Conservation (phyloP, 1,284 basidiomycete species). For the Farysia itapuensis region DNA sequence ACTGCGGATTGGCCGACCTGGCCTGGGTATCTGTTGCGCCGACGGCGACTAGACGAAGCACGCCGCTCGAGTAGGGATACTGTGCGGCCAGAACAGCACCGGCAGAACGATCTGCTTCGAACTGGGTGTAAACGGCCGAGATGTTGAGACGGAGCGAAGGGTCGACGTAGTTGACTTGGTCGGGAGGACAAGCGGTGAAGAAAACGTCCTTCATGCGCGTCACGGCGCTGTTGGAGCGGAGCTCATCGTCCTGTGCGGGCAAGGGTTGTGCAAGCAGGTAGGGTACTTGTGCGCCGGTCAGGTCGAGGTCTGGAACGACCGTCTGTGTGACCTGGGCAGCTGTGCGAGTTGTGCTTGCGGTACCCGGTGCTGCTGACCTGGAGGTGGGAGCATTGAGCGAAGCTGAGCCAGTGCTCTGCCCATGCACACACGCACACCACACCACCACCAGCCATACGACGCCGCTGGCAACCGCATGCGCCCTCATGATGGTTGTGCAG, state of each 20-base stretch:
- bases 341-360: slow-evolving; percentile 6
- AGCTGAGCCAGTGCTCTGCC: slow-evolving; percentile 28
- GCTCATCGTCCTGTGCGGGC: slow-evolving; percentile 13
- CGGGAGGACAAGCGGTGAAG: slow-evolving; percentile 40
- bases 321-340: slow-evolving; percentile 21
- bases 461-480: too few relatives aligned
- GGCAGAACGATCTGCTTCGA: slow-evolving; percentile 26
- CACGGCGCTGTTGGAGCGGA: slow-evolving; percentile 3
- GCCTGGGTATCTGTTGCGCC: slow-evolving; percentile 33
- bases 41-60: slow-evolving; percentile 43
- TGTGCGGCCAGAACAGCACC: slow-evolving; percentile 9
- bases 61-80: slow-evolving; percentile 14
- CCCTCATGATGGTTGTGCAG: too few relatives aligned
- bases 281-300: slow-evolving; percentile 30
- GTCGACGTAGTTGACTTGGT: slow-evolving; percentile 27
- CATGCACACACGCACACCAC: too few relatives aligned
- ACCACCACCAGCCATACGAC: too few relatives aligned
- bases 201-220: slow-evolving; percentile 36
- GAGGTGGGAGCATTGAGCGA: slow-evolving; percentile 29
- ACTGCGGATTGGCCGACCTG: slow-evolving; percentile 25
- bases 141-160: slow-evolving; percentile 47
- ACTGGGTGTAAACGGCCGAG: slow-evolving; percentile 52
- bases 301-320: slow-evolving; percentile 27
- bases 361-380: slow-evolving; percentile 1
- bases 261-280: slow-evolving; percentile 34